These are phyloP conservation scores for Kregervanrija pseudodelftensis DNA, from an alignment of 805 yeast species.

Conservation along the genomic window DNA sequence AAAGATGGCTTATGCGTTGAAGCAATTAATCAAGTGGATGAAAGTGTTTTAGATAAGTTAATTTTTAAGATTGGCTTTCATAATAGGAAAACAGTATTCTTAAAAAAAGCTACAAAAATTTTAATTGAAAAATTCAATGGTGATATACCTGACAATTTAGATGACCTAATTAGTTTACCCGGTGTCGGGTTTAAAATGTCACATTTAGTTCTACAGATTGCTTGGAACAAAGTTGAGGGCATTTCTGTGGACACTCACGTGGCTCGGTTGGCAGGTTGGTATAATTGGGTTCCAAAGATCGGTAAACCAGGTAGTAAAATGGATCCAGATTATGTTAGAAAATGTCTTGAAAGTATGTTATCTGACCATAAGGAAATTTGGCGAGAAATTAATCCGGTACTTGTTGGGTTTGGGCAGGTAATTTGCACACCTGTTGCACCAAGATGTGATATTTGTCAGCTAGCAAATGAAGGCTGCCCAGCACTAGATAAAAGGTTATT, in stretches of 20 bases:
- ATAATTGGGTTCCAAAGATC: constrained; percentile 60
- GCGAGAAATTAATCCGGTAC: constrained; percentile 76
- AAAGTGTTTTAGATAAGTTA: constrained; percentile 50
- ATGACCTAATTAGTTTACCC: constrained; percentile 61
- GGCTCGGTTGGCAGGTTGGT: constrained; percentile 70
- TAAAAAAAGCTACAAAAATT: constrained; percentile 53
- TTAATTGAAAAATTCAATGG: constrained; percentile 43
- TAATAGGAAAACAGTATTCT: constrained; percentile 64
- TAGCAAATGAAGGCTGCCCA: constrained; percentile 45
- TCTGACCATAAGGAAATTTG: constrained; percentile 54
- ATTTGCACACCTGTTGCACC: constrained; percentile 67
- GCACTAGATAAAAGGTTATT: constrained; percentile 44
- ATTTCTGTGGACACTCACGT: constrained; percentile 96
- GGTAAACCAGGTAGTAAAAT: constrained; percentile 35
- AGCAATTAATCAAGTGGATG: constrained; percentile 44
- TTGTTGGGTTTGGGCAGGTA: constrained; percentile 93
- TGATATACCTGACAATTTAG: constrained; percentile 69
- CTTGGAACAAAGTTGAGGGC: constrained; percentile 72
- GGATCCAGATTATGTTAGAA: constrained; percentile 73
- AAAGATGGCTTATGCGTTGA: constrained; percentile 50
- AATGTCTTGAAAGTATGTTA: constrained; percentile 64
- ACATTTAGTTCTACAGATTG: constrained; percentile 67
- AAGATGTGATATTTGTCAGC: constrained; percentile 64
- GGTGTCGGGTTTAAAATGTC: constrained; percentile 99
- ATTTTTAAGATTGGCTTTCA: constrained; percentile 88